A percentile compares a stretch with the other conserved stretches of the same genome.
Conservation (phyloP, 78 protist genomes). For the Dictyostelium intermedium region DNA sequence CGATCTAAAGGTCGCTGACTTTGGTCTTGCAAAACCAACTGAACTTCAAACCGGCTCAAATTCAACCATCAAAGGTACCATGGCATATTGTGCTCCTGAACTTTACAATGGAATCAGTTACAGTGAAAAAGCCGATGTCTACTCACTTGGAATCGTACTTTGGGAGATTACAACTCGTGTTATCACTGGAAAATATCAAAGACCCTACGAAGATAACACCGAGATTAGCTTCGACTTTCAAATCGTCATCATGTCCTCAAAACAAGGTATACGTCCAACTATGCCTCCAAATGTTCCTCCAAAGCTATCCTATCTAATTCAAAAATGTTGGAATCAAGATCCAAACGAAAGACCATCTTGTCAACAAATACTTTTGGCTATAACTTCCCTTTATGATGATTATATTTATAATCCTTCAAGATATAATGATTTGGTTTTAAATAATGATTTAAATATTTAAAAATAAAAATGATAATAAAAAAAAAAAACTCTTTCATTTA, state of each 20-base stretch:
- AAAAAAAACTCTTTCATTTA: no score
- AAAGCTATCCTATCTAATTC: conserved; percentile 32
- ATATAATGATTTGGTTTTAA: conserved; percentile 1
- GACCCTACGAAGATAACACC: conserved; percentile 70
- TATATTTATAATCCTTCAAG: conserved; percentile 5
- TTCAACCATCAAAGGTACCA: conserved; percentile 38
- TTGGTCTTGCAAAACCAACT: conserved; percentile 67
- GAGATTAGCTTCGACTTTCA: conserved; percentile 67
- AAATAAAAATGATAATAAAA: neutral
- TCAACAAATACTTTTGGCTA: conserved; percentile 27
- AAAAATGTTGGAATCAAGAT: conserved; percentile 55
- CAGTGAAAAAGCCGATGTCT: conserved; percentile 55
- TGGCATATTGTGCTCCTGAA: conserved; percentile 77
- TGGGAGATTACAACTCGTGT: conserved; percentile 63
- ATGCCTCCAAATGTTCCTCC: conserved; percentile 62
- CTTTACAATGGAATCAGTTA: conserved; percentile 9
- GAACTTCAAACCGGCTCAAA: conserved; percentile 47
- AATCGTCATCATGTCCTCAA: conserved; percentile 62
- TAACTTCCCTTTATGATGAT: conserved; percentile 34
- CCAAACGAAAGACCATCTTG: conserved; percentile 67
- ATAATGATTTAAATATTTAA: neutral
- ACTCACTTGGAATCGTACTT: conserved; percentile 65
- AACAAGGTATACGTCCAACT: conserved; percentile 70
- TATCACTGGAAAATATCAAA: conserved; percentile 39
- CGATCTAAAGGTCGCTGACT: conserved; percentile 70